Evolutionary conservation across 805 yeast genomes (phyloP).

Genomic region (Ascoidea asiatica): DNA sequence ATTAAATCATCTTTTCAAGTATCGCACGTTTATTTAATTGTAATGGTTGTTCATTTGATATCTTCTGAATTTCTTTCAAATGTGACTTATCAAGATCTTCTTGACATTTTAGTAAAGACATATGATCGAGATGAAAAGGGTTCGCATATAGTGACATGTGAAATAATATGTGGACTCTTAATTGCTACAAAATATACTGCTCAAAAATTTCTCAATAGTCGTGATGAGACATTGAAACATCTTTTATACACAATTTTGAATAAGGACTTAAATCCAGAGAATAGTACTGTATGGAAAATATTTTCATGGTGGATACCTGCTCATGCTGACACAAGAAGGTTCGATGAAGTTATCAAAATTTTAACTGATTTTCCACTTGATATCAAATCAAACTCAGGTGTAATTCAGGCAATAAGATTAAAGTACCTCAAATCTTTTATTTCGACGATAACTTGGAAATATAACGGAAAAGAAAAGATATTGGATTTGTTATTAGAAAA

Average conservation of each 20-base stretch:
- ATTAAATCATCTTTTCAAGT: constrained; percentile 53
- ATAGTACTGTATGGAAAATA: constrained; percentile 59
- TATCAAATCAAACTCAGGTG: constrained; percentile 43
- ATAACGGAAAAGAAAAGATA: constrained; percentile 32
- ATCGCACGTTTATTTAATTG: constrained; percentile 44
- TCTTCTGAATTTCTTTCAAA: constrained; percentile 28
- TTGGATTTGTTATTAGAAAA: constrained; percentile 32
- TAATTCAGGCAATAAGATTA: constrained; percentile 49
- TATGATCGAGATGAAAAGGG: constrained; percentile 61
- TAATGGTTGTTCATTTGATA: constrained; percentile 34
- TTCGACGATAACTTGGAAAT: constrained; percentile 39
- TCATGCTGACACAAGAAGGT: constrained; percentile 54
- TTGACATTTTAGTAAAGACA: constrained; percentile 31
- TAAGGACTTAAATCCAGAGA: constrained; percentile 61
- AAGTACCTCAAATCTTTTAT: constrained; percentile 38
- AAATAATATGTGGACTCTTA: constrained; percentile 52
- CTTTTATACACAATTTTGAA: constrained; percentile 34
- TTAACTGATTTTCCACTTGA: constrained; percentile 21
- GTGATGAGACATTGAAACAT: constrained; percentile 32
- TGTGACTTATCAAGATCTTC: constrained; percentile 35
- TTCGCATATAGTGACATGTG: constrained; percentile 63
- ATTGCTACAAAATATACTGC: constrained; percentile 31
- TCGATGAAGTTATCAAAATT: constrained; percentile 29
- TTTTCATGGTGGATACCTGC: constrained; percentile 64
- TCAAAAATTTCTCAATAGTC: constrained; percentile 16